Evolutionary conservation across 2,329 filamentous ascomycete species (phyloP).

Genomic region (Daldinia sp.): DNA sequence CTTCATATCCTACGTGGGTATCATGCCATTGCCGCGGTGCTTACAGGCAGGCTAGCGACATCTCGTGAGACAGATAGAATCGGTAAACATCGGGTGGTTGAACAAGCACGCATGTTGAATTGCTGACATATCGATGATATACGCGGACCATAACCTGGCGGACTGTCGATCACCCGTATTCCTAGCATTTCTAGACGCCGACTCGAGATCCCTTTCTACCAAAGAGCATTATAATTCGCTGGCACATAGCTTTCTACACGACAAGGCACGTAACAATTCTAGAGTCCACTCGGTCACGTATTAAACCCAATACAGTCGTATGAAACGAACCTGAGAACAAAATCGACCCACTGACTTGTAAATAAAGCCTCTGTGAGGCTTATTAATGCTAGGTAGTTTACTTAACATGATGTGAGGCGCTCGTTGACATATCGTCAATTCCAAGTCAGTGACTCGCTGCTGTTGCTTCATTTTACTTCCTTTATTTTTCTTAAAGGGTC

Average conservation of each 20-base stretch:
- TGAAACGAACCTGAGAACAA: slow-evolving; percentile 31
- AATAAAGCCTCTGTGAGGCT: slow-evolving; percentile 15
- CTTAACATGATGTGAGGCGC: slow-evolving; percentile 23
- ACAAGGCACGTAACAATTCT: slow-evolving; percentile 9
- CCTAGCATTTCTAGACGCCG: slow-evolving; percentile 11
- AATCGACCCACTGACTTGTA: slow-evolving; percentile 11
- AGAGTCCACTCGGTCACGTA: background rate
- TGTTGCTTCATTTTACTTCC: slow-evolving; percentile 31
- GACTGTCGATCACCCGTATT: slow-evolving; percentile 24
- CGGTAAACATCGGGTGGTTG: background rate
- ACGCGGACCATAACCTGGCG: slow-evolving; percentile 1
- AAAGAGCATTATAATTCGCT: slow-evolving; percentile 7
- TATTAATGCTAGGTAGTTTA: slow-evolving; percentile 20
- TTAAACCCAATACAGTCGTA: slow-evolving; percentile 23
- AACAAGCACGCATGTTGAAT: background rate
- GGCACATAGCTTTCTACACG: background rate
- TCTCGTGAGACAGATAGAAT: slow-evolving; percentile 2
- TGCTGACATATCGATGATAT: slow-evolving; percentile 6
- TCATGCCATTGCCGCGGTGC: background rate
- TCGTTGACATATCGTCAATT: slow-evolving; percentile 24
- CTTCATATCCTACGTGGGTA: background rate
- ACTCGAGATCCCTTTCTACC: slow-evolving; percentile 11
- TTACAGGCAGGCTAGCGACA: background rate
- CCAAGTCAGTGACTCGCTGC: slow-evolving; percentile 15
- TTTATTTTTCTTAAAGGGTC: background rate